These are phyloP conservation scores for Nannochloropsis oceanica DNA, from an alignment of 108 stramenopile genomes.

Conservation along the genomic window DNA sequence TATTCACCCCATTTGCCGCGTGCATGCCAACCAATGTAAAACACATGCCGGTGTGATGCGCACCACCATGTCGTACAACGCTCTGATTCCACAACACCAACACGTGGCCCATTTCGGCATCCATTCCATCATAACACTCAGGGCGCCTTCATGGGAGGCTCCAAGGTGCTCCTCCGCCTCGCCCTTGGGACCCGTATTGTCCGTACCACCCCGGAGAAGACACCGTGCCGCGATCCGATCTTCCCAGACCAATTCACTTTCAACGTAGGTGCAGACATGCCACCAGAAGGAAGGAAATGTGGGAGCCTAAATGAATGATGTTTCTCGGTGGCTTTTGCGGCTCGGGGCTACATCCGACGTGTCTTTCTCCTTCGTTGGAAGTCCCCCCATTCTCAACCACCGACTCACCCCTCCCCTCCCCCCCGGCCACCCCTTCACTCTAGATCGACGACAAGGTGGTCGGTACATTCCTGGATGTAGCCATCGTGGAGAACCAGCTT, in stretches of 20 bases:
- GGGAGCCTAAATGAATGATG: too few relatives aligned
- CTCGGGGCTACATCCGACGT: too few relatives aligned
- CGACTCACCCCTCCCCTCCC: too few relatives aligned
- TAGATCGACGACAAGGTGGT: not conserved
- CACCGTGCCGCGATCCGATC: not conserved
- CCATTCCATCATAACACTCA: not conserved
- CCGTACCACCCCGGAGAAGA: not conserved
- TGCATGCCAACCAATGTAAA: not conserved
- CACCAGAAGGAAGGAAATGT: too few relatives aligned
- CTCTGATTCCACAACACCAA: not conserved
- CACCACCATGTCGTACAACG: too few relatives aligned
- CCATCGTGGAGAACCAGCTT: not conserved
- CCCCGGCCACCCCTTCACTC: too few relatives aligned
- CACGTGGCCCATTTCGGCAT: not conserved
- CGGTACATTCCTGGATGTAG: not conserved
- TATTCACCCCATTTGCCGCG: not conserved
- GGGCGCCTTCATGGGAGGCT: not conserved
- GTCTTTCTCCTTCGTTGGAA: not conserved
- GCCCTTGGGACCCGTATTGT: not conserved
- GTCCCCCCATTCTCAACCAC: too few relatives aligned
- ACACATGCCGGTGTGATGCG: too few relatives aligned
- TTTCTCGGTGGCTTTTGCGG: too few relatives aligned
- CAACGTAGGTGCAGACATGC: not conserved
- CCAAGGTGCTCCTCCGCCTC: not conserved
- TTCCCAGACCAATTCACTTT: not conserved